phyloP scores from a whole-genome alignment of 805 yeast species.

The Candida khao-thaluensis region DNA sequence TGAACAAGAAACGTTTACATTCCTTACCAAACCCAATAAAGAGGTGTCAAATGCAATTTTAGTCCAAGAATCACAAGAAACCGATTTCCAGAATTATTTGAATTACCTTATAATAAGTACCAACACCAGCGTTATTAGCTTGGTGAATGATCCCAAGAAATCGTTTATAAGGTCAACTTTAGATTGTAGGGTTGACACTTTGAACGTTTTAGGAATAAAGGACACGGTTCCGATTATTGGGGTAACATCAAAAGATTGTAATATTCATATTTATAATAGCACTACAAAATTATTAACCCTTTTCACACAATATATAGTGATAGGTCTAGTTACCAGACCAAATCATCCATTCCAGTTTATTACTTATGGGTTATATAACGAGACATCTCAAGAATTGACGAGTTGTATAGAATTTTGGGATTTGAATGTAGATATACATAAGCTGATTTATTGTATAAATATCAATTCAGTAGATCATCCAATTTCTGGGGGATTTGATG shows the following conservation, averaged over 20 bases:
- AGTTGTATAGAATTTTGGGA: conserved; percentile 33
- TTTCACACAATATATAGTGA: conserved; percentile 20
- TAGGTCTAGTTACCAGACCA: conserved; percentile 21
- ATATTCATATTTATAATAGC: conserved; percentile 12
- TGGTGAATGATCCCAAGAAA: conserved; percentile 18
- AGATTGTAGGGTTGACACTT: conserved; percentile 10
- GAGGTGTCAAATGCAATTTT: conserved; percentile 2
- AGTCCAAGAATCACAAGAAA: conserved; percentile 2
- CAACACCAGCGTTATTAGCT: conserved; percentile 16
- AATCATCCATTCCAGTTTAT: conserved; percentile 23
- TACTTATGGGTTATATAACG: conserved; percentile 22
- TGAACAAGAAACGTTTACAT: conserved; percentile 8
- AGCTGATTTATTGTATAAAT: conserved; percentile 5
- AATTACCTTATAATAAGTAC: conserved; percentile 21
- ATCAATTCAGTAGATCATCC: conserved; percentile 9
- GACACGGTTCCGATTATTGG: conserved; percentile 10
- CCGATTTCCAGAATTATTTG: conserved; percentile 15
- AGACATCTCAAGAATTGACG: conserved; percentile 6
- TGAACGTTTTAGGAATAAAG: conserved; percentile 10
- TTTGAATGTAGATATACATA: conserved; percentile 12
- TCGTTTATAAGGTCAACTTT: conserved; percentile 14
- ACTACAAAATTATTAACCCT: conserved; percentile 16
- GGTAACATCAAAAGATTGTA: conserved; percentile 10
- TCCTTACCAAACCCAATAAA: conserved; percentile 1
- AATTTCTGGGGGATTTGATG: conserved; percentile 15